These are phyloP conservation scores for Nectriaceae sp. DNA, from an alignment of 2,329 filamentous ascomycete genomes.

Conservation along the genomic window DNA sequence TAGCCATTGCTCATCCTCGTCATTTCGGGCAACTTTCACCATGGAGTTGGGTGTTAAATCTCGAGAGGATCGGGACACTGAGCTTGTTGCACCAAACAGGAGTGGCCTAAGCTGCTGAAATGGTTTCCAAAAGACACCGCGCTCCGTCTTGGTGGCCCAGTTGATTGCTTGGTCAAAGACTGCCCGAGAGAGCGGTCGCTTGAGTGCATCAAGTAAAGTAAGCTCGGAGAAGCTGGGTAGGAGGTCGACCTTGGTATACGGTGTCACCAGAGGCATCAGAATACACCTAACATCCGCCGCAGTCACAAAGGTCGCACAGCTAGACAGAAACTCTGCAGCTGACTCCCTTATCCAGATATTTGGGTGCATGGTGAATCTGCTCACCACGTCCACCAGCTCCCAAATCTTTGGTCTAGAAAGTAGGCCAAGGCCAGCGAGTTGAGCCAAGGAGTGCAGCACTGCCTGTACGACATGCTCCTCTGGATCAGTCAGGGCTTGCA, in stretches of 20 bases:
- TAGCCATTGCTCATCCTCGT: slow-evolving; percentile 96
- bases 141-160: slow-evolving; percentile 83
- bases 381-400: slow-evolving; percentile 83
- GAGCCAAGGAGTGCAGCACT: slow-evolving; percentile 82
- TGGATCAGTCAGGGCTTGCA: slow-evolving; percentile 88
- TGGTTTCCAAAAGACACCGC: slow-evolving; percentile 84
- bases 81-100: slow-evolving; percentile 63
- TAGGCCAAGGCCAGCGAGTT: slow-evolving; percentile 84
- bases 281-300: slow-evolving; percentile 83
- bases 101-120: slow-evolving; percentile 64
- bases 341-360: slow-evolving; percentile 95
- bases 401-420: slow-evolving; percentile 83
- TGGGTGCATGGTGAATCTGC: slow-evolving; percentile 87
- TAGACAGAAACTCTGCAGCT: slow-evolving; percentile 78
- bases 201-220: slow-evolving; percentile 77
- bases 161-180: slow-evolving; percentile 83
- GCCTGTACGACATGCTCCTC: slow-evolving; percentile 95
- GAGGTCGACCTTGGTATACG: slow-evolving; percentile 77
- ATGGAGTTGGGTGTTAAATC: slow-evolving; percentile 61
- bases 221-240: slow-evolving; percentile 69
- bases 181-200: slow-evolving; percentile 75
- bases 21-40: slow-evolving; percentile 70
- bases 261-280: slow-evolving; percentile 74
- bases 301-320: slow-evolving; percentile 74
- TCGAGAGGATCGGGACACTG: slow-evolving; percentile 55